phyloP scores from a whole-genome alignment of 2,329 filamentous ascomycete genomes.

The Cladosporium sp. region DNA sequence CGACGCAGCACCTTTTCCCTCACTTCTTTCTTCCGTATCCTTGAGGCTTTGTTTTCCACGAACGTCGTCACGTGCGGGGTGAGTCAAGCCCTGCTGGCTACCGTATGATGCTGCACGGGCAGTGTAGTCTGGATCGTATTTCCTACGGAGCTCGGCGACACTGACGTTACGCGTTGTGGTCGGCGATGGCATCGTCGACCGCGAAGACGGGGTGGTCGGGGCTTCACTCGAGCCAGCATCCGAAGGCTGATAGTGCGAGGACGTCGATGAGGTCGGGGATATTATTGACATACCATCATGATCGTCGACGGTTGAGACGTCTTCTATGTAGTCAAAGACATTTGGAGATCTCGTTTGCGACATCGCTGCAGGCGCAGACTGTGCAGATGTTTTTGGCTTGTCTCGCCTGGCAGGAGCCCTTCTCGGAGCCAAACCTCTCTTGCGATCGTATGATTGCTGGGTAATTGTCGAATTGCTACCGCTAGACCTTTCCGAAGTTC shows the following conservation, averaged over 20 bases:
- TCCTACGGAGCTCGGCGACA: slow-evolving; percentile 33
- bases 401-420: neutral
- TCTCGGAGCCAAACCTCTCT: slow-evolving; percentile 22
- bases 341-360: slow-evolving; percentile 27
- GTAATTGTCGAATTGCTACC: slow-evolving; percentile 50
- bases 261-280: slow-evolving; percentile 29
- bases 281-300: slow-evolving; percentile 27
- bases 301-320: slow-evolving; percentile 24
- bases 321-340: slow-evolving; percentile 35
- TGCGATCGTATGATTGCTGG: slow-evolving; percentile 43
- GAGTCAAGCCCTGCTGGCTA: neutral
- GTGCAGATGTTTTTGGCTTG: slow-evolving; percentile 21
- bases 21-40: neutral
- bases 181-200: slow-evolving; percentile 35
- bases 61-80: neutral
- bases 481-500: slow-evolving; percentile 43
- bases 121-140: slow-evolving; percentile 30
- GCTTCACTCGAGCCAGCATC: slow-evolving; percentile 34
- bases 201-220: slow-evolving; percentile 34
- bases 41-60: neutral
- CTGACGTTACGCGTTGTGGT: slow-evolving; percentile 29
- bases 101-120: neutral
- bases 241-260: slow-evolving; percentile 35
- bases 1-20: slow-evolving; percentile 12
- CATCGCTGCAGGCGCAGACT: neutral